A percentile compares a stretch with the other conserved stretches of the same genome.
These are phyloP conservation scores for Colletotrichum kahawae DNA, from an alignment of 2,329 filamentous ascomycete genomes.

Conservation along the genomic window DNA sequence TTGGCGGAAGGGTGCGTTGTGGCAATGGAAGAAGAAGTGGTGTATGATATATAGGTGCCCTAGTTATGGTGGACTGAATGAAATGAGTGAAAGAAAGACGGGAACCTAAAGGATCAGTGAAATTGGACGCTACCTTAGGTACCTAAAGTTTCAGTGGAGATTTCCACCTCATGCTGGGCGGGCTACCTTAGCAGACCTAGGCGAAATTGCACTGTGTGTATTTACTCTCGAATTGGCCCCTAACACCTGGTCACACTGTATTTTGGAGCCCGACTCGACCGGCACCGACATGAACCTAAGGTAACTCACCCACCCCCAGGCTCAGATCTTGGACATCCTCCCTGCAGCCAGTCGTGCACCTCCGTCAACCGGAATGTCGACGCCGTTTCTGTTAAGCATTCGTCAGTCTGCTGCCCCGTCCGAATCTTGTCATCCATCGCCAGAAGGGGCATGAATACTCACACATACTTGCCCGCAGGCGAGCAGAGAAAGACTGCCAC, in stretches of 20 bases:
- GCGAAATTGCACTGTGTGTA: not conserved
- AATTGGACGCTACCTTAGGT: not conserved
- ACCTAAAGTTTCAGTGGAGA: not conserved
- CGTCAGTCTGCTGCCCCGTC: not conserved
- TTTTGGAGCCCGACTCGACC: not conserved
- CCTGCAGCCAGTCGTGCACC: conserved; percentile 33
- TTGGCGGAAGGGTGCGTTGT: not conserved
- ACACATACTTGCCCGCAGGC: conserved; percentile 57
- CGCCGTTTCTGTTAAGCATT: conserved; percentile 34
- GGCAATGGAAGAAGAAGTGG: not conserved
- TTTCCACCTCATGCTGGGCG: not conserved
- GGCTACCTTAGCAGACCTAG: too few relatives aligned
- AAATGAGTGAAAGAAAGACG: not conserved
- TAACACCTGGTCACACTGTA: not conserved
- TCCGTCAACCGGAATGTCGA: conserved; percentile 39
- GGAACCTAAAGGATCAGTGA: not conserved
- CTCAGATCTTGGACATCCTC: conserved; percentile 30
- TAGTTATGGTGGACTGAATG: not conserved
- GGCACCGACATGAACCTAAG: not conserved
- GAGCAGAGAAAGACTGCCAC: conserved; percentile 62
- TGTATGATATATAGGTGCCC: not conserved
- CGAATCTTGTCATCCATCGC: not conserved
- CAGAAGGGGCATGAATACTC: conserved; percentile 17
- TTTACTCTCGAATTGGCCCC: not conserved
- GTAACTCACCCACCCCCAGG: not conserved